Evolutionary conservation across 306 rosid genomes (phyloP).

Genomic region (Acacia melanoxylon): DNA sequence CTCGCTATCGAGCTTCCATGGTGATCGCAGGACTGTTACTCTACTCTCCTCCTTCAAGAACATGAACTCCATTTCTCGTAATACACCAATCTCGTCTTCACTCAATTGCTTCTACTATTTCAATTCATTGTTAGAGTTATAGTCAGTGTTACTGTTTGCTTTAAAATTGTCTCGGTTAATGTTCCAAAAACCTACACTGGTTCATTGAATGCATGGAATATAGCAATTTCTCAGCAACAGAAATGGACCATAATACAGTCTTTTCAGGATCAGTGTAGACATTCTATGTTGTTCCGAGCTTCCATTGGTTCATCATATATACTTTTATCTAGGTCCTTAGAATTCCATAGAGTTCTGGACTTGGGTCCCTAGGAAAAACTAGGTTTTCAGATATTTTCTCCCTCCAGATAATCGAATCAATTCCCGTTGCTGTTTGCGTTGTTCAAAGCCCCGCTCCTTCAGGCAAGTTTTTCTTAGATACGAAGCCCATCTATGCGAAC

Average conservation of each 20-base stretch:
- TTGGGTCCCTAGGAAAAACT: not conserved
- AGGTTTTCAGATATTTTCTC: not conserved
- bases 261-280: not conserved
- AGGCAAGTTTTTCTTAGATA: not conserved
- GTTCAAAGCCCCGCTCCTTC: not conserved
- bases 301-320: not conserved
- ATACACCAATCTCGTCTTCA: slow-evolving; percentile 26
- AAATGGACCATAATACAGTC: not conserved
- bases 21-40: slow-evolving; percentile 42
- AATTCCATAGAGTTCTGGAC: not conserved
- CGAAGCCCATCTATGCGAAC: not conserved
- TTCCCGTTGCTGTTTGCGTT: not conserved
- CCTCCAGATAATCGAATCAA: not conserved
- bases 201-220: not conserved
- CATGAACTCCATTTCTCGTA: slow-evolving; percentile 53
- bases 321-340: not conserved
- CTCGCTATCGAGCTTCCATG: slow-evolving; percentile 40
- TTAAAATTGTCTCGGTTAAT: not conserved
- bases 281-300: slow-evolving; percentile 15
- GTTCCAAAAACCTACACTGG: not conserved
- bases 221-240: not conserved
- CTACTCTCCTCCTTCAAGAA: slow-evolving; percentile 43
- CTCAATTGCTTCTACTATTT: slow-evolving; percentile 5
- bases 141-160: not conserved
- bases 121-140: slow-evolving; percentile 1